These are phyloP conservation scores for Karstenula rhodostoma DNA, from an alignment of 2,329 filamentous ascomycete species.

Conservation along the genomic window DNA sequence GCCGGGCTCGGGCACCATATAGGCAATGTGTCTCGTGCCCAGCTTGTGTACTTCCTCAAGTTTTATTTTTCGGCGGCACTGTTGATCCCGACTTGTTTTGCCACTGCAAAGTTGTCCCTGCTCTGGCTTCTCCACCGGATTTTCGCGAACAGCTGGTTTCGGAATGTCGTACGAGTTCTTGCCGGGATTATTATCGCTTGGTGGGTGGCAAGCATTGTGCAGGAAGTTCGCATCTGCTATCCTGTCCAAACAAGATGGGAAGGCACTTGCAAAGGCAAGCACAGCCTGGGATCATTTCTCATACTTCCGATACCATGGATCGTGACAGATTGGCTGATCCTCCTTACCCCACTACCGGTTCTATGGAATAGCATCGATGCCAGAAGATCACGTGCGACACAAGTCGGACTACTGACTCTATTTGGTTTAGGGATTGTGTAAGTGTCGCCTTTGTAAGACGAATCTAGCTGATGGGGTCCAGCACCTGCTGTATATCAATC, in stretches of 20 bases:
- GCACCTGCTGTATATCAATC: conserved; percentile 15
- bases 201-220: conserved; percentile 11
- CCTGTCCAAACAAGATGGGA: conserved; percentile 16
- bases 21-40: neutral
- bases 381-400: conserved; percentile 9
- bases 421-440: conserved; percentile 17
- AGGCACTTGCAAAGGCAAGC: conserved; percentile 9
- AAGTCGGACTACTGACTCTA: conserved; percentile 6
- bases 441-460: neutral
- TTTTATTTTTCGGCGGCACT: conserved; percentile 11
- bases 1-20: conserved; percentile 11
- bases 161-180: conserved; percentile 10
- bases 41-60: conserved; percentile 15
- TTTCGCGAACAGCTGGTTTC: conserved; percentile 9
- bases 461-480: neutral
- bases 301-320: conserved; percentile 8
- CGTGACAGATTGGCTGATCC: conserved; percentile 12
- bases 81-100: conserved; percentile 15
- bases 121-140: conserved; percentile 13
- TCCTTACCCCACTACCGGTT: conserved; percentile 12
- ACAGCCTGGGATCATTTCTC: neutral
- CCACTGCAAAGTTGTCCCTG: conserved; percentile 15
- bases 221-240: conserved; percentile 12
- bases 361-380: conserved; percentile 7
- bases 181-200: conserved; percentile 2